Base-by-base conservation (phyloP, 768 basidiomycete species). In the Xerocomellus chrysenteron region DNA sequence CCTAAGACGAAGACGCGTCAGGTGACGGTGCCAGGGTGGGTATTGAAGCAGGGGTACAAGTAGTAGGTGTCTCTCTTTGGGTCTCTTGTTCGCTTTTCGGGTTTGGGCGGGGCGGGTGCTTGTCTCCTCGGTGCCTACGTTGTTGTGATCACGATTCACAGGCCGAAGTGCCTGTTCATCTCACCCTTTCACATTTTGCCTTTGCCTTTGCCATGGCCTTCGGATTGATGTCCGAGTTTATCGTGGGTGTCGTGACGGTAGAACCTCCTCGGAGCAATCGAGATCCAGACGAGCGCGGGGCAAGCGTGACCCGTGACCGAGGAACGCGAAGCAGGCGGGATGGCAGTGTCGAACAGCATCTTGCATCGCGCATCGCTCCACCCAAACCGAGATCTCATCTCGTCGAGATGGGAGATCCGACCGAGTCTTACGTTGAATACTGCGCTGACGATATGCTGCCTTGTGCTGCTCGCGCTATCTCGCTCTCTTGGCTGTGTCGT, bases 1-100 rank as follows among this genome's bases (percentile, higher is more conserved):
- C 76, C 84, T 0, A 63, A 48, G 17, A 54, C 59, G 47, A 57
- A 65, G 43, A 60, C 58, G 6, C 26, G 24, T 6, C 46, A 54
- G 45, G 68, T 76, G 24, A 68, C 65, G 54, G 70, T 76, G 4
- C 73, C 76, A 2, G 65, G 49, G 36, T 41, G 65, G 14, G 65
- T 56, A 45, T 45, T 68, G 33, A 62, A 60, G 24, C 56, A 66
- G 35, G 67, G 63, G 28, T 67, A 70, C 8, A 65, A 62, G 50
- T 77, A 71, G 76, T 77, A 30, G 2, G 75, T 72, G 2, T 30
- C 36, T 28, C 16, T 43, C 17, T 12, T 50, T 26, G 24, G 28
- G 11, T 47, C n/a, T n/a, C 13, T n/a, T 55, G 2, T 8, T 55
- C 35, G 5, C 28, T 19, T n/a, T 53, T 16, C 12, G 48, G 48